Evolutionary conservation across 2,329 filamentous ascomycete species (phyloP).

Genomic region (Akanthomyces lecanii): DNA sequence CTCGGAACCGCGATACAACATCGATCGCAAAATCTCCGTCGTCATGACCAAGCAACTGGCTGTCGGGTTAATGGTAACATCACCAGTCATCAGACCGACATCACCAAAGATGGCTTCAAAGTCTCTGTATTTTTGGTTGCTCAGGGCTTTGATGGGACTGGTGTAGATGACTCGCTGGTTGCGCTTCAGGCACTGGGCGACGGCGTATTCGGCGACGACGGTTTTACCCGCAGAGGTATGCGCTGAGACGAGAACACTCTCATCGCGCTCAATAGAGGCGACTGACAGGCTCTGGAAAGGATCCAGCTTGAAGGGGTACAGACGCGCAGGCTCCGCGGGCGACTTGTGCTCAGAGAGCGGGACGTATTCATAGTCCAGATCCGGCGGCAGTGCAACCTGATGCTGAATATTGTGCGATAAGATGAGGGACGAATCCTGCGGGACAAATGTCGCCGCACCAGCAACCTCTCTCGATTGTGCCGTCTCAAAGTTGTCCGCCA

Average conservation of each 20-base stretch:
- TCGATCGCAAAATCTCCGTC: slow-evolving; percentile 96
- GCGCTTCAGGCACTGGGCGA: slow-evolving; percentile 93
- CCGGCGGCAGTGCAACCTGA: slow-evolving; percentile 90
- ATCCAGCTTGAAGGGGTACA: slow-evolving; percentile 87
- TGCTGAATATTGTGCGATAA: slow-evolving; percentile 97
- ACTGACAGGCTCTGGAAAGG: slow-evolving; percentile 96
- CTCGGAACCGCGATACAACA: slow-evolving; percentile 96
- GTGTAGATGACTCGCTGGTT: slow-evolving; percentile 99
- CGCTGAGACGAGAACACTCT: slow-evolving; percentile 94
- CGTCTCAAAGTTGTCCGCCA: slow-evolving; percentile 92
- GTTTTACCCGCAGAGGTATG: slow-evolving; percentile 98
- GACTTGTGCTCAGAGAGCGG: slow-evolving; percentile 93
- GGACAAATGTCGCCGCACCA: slow-evolving; percentile 64
- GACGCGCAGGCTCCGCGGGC: slow-evolving; percentile 79
- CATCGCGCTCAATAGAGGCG: slow-evolving; percentile 88
- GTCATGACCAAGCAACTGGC: slow-evolving; percentile 99
- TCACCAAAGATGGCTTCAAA: slow-evolving; percentile 95
- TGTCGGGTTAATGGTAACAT: slow-evolving; percentile 98
- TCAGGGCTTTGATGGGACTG: slow-evolving; percentile 96
- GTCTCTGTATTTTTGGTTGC: slow-evolving; percentile 97
- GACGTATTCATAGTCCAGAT: slow-evolving; percentile 89
- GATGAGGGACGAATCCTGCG: slow-evolving; percentile 68
- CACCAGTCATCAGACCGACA: slow-evolving; percentile 96
- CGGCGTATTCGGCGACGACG: slow-evolving; percentile 95
- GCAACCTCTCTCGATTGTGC: slow-evolving; percentile 89